Conservation (phyloP, 352 stramenopile genomes). For the Poterioochromonas sp. region DNA sequence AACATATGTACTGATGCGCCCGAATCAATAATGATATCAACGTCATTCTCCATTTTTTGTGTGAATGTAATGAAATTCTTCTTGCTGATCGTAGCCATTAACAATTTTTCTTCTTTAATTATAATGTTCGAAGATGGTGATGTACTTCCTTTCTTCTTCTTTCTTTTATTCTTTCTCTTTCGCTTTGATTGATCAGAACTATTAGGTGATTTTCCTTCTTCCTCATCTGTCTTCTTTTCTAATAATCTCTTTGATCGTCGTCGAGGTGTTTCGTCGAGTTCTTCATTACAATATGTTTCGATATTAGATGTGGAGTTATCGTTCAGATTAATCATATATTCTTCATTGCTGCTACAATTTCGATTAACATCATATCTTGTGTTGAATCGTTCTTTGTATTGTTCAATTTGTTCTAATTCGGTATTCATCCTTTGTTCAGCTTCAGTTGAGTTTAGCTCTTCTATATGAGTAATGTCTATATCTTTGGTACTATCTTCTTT, state of each 20-base stretch:
- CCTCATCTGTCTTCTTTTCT: conserved; percentile 10
- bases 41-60: conserved; percentile 14
- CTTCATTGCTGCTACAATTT: conserved; percentile 14
- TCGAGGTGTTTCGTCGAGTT: conserved; percentile 10
- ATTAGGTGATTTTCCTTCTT: conserved; percentile 15
- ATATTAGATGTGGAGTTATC: conserved; percentile 9
- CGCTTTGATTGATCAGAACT: conserved; percentile 13
- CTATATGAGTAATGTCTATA: conserved; percentile 4
- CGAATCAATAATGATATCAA: conserved; percentile 17
- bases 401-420: conserved; percentile 3
- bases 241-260: conserved; percentile 12
- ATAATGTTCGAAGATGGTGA: conserved; percentile 14
- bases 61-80: conserved; percentile 17
- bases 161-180: conserved; percentile 18
- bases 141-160: conserved; percentile 14
- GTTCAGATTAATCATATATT: conserved; percentile 14
- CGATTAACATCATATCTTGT: conserved; percentile 1
- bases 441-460: conserved; percentile 14
- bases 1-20: conserved; percentile 11
- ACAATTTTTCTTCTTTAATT: conserved; percentile 19
- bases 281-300: conserved; percentile 8
- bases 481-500: conserved; percentile 5
- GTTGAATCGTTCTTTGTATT: conserved; percentile 9
- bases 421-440: conserved; percentile 1
- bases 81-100: conserved; percentile 11